A percentile compares a stretch with the other conserved stretches of the same genome.
phyloP scores from a whole-genome alignment of 495 filamentous ascomycete species.

The Rostrohypoxylon terebratum region DNA sequence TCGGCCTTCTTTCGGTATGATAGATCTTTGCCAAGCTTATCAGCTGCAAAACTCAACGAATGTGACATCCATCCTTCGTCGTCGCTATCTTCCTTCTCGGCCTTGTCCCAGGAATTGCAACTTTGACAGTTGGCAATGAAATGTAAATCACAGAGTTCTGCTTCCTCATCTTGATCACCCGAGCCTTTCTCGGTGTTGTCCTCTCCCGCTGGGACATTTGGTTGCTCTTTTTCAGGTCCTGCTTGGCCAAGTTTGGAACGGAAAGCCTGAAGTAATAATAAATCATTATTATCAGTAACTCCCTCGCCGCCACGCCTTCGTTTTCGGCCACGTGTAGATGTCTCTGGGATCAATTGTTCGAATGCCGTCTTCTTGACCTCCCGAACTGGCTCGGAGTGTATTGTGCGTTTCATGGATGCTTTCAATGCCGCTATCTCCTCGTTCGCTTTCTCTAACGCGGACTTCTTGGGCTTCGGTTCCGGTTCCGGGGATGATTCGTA shows the following conservation, averaged over 20 bases:
- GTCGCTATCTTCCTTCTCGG: conserved; percentile 69
- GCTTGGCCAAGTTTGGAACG: conserved; percentile 77
- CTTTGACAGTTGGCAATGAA: conserved; percentile 95
- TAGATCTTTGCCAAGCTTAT: conserved; percentile 90
- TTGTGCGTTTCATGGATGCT: conserved; percentile 88
- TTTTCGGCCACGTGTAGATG: conserved; percentile 82
- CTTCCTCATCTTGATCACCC: conserved; percentile 71
- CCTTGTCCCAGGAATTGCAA: conserved; percentile 81
- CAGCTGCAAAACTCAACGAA: conserved; percentile 84
- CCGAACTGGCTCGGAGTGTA: conserved; percentile 67
- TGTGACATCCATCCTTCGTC: conserved; percentile 77
- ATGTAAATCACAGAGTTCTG: conserved; percentile 84
- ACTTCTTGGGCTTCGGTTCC: conserved; percentile 65
- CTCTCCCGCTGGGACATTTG: conserved; percentile 43
- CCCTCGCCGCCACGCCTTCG: conserved; percentile 68
- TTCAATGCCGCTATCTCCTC: conserved; percentile 92
- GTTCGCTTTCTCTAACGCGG: conserved; percentile 82
- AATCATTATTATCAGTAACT: conserved; percentile 63
- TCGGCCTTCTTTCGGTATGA: conserved; percentile 89
- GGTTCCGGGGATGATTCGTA: conserved; percentile 60
- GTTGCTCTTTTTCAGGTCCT: conserved; percentile 60
- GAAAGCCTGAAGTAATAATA: conserved; percentile 79
- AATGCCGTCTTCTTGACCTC: conserved; percentile 67
- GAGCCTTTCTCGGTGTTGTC: conserved; percentile 50
- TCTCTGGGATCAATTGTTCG: conserved; percentile 86